Base-by-base conservation (phyloP, 2,329 filamentous ascomycete species). In the Davidsoniella virescens region DNA sequence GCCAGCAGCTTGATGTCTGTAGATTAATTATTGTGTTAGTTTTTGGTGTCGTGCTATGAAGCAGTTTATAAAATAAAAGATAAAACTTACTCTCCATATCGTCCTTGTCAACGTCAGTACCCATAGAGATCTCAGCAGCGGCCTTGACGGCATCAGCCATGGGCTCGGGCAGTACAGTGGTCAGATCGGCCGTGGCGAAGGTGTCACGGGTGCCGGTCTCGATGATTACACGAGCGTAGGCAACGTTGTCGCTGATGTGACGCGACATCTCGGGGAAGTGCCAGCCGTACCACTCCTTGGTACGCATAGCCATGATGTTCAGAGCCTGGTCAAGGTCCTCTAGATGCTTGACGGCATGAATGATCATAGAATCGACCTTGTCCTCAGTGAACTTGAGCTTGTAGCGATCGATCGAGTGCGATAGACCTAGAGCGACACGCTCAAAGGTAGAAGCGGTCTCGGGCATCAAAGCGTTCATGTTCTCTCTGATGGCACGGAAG, bases 281-380 rank as follows among this genome's bases (percentile, higher is more conserved):
- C 92, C 92, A 98, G 61, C 92, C 92, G 64, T 98, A 98, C 92
- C 92, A 98, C 68, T 98, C 92, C 79, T 96, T 96, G 55, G 95
- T 87, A 65, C 92, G 78, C 92, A 98, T 98, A 56, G 92, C 90
- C 63, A 95, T 96, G 59, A 86, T 92, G 72, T 98, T 98, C 56
- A 98, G 73, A 68, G 98, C 92, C 75, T 98, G 98, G 72, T 98
- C 92, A 55, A 98, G 72, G 57, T 98, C 92, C 63, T 98, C 92
- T 44, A 98, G 75, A 47, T 95, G 78, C 56, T 84, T 82, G 63
- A 98, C 92, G 52, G 88, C 88, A 70, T 98, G 92, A 52, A 98
- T 88, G 62, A 98, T 94, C 92, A 98, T 98, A 47, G 92, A 92
- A 64, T 98, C 92, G 58, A 98, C 90, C 75, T 98, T 98, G 64